Evolutionary conservation across 192 early-diverging fungal species (phyloP).

Genomic region (Haplosporangium gracile): DNA sequence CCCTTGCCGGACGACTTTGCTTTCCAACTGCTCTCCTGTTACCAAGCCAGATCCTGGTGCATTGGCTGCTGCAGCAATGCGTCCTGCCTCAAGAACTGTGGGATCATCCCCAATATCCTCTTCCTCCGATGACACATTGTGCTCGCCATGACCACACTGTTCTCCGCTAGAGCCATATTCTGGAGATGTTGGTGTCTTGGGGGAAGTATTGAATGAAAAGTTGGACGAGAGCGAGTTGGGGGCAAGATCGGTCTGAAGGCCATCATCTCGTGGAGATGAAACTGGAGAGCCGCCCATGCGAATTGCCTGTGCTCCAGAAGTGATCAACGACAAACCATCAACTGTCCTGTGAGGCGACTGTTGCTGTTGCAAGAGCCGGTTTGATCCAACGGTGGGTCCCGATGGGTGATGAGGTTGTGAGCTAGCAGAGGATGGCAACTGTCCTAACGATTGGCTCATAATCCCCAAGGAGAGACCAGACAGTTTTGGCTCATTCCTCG

Average conservation of each 20-base stretch:
- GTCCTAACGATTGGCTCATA: constrained; percentile 36
- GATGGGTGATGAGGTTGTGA: neutral
- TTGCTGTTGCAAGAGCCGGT: neutral
- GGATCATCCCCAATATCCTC: constrained; percentile 49
- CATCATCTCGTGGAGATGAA: constrained; percentile 18
- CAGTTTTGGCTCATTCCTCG: constrained; percentile 15
- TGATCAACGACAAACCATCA: constrained; percentile 33
- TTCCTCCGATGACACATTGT: constrained; percentile 38
- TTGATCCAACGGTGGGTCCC: neutral
- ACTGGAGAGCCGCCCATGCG: constrained; percentile 13
- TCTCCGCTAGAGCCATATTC: constrained; percentile 43
- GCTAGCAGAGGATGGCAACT: constrained; percentile 9
- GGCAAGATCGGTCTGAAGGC: neutral
- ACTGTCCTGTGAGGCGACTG: neutral
- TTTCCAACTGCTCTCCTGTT: constrained; percentile 59
- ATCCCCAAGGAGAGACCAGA: constrained; percentile 42
- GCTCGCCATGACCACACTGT: constrained; percentile 24
- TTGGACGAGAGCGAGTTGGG: constrained; percentile 47
- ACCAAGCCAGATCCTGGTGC: constrained; percentile 47
- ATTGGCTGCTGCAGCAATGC: constrained; percentile 49
- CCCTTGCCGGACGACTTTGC: constrained; percentile 64
- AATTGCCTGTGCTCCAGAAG: constrained; percentile 31
- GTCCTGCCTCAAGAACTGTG: constrained; percentile 30
- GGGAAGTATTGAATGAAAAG: constrained; percentile 31
- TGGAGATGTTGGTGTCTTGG: constrained; percentile 42